Percentiles rank a stretch among this genome's conserved stretches.
Conservation (phyloP, 1,284 basidiomycete genomes). For the Cryptococcus sp. region DNA sequence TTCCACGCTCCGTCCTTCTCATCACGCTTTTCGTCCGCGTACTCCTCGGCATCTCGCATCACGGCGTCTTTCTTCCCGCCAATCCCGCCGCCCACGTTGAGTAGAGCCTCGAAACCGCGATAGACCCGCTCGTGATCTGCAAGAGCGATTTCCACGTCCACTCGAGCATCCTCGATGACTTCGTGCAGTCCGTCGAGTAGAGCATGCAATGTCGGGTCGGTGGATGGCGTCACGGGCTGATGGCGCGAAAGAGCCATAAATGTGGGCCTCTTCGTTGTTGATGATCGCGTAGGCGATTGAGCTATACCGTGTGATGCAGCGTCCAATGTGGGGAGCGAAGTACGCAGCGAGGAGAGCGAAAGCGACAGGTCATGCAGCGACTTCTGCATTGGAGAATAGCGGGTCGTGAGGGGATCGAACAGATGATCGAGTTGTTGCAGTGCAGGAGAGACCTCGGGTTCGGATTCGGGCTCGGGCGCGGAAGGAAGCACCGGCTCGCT, state of each 20-base stretch:
- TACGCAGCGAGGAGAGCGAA: conserved; percentile 39
- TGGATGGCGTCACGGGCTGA: conserved; percentile 25
- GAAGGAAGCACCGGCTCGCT: background rate
- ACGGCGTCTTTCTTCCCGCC: conserved; percentile 53
- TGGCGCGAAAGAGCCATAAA: conserved; percentile 22
- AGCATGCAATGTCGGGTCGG: conserved; percentile 56
- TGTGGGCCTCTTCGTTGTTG: conserved; percentile 9
- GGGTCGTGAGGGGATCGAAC: conserved; percentile 35
- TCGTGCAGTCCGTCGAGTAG: conserved; percentile 72
- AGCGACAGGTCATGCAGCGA: conserved; percentile 46
- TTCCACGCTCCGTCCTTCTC: conserved; percentile 55
- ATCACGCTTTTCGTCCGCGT: conserved; percentile 63
- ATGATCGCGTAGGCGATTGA: conserved; percentile 7
- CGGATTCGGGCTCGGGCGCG: conserved; percentile 1
- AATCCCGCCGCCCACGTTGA: conserved; percentile 60
- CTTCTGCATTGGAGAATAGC: conserved; percentile 43
- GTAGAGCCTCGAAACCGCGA: conserved; percentile 70
- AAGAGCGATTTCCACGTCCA: conserved; percentile 79
- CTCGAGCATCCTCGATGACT: conserved; percentile 77
- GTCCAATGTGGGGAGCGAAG: conserved; percentile 20
- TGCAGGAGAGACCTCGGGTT: conserved; percentile 22
- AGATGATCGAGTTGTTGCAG: conserved; percentile 27
- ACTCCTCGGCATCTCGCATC: conserved; percentile 62
- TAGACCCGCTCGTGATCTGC: conserved; percentile 73
- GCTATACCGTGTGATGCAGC: conserved; percentile 3